phyloP scores from a whole-genome alignment of 1,139 yeast species.

The Scheffersomyces segobiensis region DNA sequence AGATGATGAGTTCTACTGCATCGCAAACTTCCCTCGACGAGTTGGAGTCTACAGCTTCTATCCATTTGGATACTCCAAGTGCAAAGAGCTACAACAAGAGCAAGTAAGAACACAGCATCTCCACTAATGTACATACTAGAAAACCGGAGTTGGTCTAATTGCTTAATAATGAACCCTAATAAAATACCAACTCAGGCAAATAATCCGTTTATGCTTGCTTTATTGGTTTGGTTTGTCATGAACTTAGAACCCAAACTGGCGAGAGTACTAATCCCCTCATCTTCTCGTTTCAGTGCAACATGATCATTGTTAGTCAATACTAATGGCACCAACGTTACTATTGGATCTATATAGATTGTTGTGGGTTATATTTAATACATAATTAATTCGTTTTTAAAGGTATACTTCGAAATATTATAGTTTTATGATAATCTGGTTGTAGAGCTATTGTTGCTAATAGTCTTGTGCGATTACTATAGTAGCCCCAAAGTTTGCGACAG shows the following conservation, averaged over 20 bases:
- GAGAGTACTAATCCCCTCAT: background rate
- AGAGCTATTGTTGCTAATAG: background rate
- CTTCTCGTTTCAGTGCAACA: background rate
- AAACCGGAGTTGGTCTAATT: conserved; percentile 1
- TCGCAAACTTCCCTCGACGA: conserved; percentile 38
- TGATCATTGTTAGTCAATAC: background rate
- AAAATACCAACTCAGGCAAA: background rate
- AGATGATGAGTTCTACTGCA: conserved; percentile 25
- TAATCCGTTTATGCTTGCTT: background rate
- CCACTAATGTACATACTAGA: conserved; percentile 1
- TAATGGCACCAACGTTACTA: background rate
- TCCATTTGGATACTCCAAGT: background rate
- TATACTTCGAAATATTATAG: background rate
- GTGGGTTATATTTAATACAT: background rate
- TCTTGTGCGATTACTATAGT: no score
- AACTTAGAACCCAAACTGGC: background rate
- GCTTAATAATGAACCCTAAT: background rate
- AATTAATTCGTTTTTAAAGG: background rate
- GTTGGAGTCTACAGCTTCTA: conserved; percentile 14
- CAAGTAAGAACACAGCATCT: background rate
- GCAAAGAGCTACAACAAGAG: conserved; percentile 1
- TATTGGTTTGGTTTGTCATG: background rate
- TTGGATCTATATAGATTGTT: background rate
- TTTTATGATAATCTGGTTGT: no score
- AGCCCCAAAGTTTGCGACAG: no score